Percentiles rank a stretch among this genome's conserved stretches.
Conservation (phyloP, 345 rosid genomes). For the Microcos paniculata region DNA sequence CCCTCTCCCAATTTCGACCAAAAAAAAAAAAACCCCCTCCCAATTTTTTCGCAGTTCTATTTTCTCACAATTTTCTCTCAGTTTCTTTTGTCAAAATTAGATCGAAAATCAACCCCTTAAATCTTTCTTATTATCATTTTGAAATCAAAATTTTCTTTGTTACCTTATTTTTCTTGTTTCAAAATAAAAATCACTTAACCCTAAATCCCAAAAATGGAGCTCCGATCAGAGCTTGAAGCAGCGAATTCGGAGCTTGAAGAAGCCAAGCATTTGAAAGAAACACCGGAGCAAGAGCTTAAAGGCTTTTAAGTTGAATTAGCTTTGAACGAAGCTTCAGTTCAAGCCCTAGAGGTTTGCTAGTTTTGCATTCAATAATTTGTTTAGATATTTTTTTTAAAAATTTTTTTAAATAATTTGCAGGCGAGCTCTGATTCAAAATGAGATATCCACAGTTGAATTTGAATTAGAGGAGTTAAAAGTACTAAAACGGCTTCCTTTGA, state of each 20-base stretch:
- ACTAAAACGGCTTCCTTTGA: slow-evolving; percentile 11
- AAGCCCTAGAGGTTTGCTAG: slow-evolving; percentile 52
- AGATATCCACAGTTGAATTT: slow-evolving; percentile 41
- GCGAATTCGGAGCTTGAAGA: slow-evolving; percentile 47
- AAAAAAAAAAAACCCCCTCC: too few relatives aligned
- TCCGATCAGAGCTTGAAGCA: slow-evolving; percentile 45
- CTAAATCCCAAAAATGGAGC: too few relatives aligned
- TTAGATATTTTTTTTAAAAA: not conserved
- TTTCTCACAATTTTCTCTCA: too few relatives aligned
- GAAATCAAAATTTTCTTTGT: too few relatives aligned
- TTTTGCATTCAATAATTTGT: slow-evolving; percentile 7
- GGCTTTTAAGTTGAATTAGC: slow-evolving; percentile 68
- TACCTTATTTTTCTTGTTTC: too few relatives aligned
- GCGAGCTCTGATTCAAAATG: slow-evolving; percentile 60
- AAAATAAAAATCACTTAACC: too few relatives aligned
- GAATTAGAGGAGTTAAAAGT: slow-evolving; percentile 57
- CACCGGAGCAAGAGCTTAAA: slow-evolving; percentile 62
- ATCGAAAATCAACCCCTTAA: too few relatives aligned
- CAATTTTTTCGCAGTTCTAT: too few relatives aligned
- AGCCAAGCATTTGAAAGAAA: slow-evolving; percentile 51
- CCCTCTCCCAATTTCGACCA: too few relatives aligned
- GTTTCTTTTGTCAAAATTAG: too few relatives aligned
- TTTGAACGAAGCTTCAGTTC: slow-evolving; percentile 49
- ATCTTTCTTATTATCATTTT: too few relatives aligned
- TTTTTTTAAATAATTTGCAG: slow-evolving; percentile 42